Evolutionary conservation across 2,329 filamentous ascomycete genomes (phyloP), one percentile per base, ranked within the genome.

Genomic region (Volutella citrinella): DNA sequence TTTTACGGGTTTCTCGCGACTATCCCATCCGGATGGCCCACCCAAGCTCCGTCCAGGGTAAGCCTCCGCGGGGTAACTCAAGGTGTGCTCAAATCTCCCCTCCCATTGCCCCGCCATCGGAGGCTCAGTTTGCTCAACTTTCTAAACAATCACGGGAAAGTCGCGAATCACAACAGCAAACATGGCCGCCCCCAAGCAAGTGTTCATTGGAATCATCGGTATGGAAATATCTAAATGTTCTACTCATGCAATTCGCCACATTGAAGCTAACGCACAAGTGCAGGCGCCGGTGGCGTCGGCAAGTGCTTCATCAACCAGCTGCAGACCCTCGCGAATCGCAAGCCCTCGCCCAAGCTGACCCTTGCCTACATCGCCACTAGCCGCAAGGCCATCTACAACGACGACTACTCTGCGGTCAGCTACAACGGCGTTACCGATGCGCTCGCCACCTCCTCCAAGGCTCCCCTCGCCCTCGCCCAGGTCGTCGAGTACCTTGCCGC

Each of bases 281-380:
- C 56, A 94, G 90, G 93, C 56, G 86, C 85, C 52, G 93, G 93
- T 51, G 91, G 91, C 46, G 93, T 97, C 43, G 93, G 93, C 56
- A 90, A 90, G 65, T 80, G 80, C 66, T 96, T 97, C 72, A 78
- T 97, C 45, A 72, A 74, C 49, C 93, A 97, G 65, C 80, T 97
- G 38, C 71, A 83, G 46, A 59, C 68, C 41, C 76, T 93, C 40
- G 72, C 78, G 30, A 69, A 74, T 45, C 79, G 84, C 43, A 80
- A 80, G 23, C 77, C 83, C 25, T 75, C 78, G 7, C 80, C 79
- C 33, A 80, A 82, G 61, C 75, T 95, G 39, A 81, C 76, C 38
- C 80, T 97, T 34, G 78, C 90, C 69, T 87, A 94, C 65, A 81
- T 96, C 51, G 82, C 87, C 36, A 89, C 87, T 35, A 93, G 85